Base-by-base conservation (phyloP, 2,329 filamentous ascomycete species). In the Aspergillus fumigatiaffinis region DNA sequence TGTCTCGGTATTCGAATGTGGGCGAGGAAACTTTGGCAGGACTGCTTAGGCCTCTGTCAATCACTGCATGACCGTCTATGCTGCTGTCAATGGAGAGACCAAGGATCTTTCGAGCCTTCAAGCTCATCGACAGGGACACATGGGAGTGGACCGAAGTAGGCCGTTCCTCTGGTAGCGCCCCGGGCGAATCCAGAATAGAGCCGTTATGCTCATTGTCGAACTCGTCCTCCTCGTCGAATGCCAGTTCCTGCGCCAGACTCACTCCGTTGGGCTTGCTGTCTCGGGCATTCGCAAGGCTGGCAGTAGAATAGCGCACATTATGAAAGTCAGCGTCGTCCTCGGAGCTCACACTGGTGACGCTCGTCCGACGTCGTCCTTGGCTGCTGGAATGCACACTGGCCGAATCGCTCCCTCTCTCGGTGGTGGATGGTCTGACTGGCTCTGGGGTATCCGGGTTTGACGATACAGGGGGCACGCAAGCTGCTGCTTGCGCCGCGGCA, bases 181-280 rank as follows among this genome's bases (percentile, higher is more conserved):
- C 72, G 8, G 74, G 74, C 9, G 76, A 78, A 4, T 68, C 83
- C 41, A 86, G 84, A 1, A 87, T 87, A 51, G 91, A 88, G 48
- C 87, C 83, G 61, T 92, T 87, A 38, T 89, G 88, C 60, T 89
- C 83, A 47, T 84, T 81, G 41, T 78, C 78, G 53, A 79, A 64
- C 49, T 79, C 79, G 32, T 92, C 90, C 55, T 93, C 90, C 59
- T 90, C 89, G 56, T 92, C 90, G 60, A 96, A 89, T 60, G 90
- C 87, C 54, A 99, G 82, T 76, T 99, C 94, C 66, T 97, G 92
- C 0, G 94, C 94, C 44, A 99, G 80, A 60, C 89, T 96, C 58
- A 91, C 75, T 1, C 88, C 89, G 65, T 85, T 86, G 3, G 77
- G 68, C 68, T 87, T 88, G 21, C 78, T 75, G 9, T 81, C 82